Evolutionary conservation across 139 green algal species (phyloP), one percentile per base, ranked within the genome.

Genomic region (Parachlorella kessleri): DNA sequence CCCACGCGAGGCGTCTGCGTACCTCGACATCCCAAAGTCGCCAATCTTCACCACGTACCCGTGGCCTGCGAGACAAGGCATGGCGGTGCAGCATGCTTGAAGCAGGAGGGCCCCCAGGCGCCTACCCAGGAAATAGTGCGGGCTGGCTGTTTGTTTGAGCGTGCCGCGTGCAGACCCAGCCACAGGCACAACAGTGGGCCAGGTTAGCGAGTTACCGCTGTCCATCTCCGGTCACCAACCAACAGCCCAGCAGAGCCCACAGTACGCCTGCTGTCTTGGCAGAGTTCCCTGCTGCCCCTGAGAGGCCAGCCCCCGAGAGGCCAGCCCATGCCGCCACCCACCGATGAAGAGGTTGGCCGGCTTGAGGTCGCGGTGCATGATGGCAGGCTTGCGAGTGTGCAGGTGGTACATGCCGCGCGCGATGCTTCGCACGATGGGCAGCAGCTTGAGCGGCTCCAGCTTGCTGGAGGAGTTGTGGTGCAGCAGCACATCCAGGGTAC

Each of bases 331-430:
- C n/a, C 4, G 9, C 4, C 6, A 21, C 42, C 4, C 70, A 76
- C 70, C 88, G 26, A 92, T 77, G 28, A 92, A 83, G 55, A 91
- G 38, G 66, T 93, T 93, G 7, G 76, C 80, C 2, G 82, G 79
- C 75, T 93, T 93, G 3, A 93, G 66, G 75, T 93, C 88, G 36
- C 87, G 55, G 82, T 98, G 94, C 68, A 98, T 73, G 55, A 98
- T 94, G 59, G 94, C 88, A 4, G 94, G 94, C 23, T 9, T 66
- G 48, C 90, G 90, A 28, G 81, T 89, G 86, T 98, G 94, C 55
- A 98, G 85, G 85, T 98, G 93, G 3, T 87, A 76, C 89, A 95
- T 84, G 63, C 86, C 83, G n/a, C 81, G 67, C 1, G 81, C 81
- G 5, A 86, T 68, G 41, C 67, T 79, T 40, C 81, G 75, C 68